phyloP scores from a whole-genome alignment of 2,329 filamentous ascomycete species.

The Talaromyces sp. region DNA sequence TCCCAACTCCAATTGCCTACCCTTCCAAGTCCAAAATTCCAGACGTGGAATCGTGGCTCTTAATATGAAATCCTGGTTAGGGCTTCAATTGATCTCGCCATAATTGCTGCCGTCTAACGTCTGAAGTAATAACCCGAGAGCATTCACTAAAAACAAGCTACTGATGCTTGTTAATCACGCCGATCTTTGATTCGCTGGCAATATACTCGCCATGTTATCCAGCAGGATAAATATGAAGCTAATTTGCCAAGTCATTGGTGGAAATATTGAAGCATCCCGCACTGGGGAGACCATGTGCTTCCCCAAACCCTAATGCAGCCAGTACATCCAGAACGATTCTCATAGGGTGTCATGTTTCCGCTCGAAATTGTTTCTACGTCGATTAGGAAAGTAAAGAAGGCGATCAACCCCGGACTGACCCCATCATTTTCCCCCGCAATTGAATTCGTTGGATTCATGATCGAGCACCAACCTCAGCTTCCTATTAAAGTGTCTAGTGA shows the following conservation, averaged over 20 bases:
- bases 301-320: background rate
- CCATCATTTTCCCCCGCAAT: slow-evolving; percentile 16
- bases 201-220: background rate
- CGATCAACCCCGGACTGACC: slow-evolving; percentile 12
- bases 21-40: background rate
- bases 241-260: slow-evolving; percentile 21
- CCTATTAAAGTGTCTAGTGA: background rate
- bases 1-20: background rate
- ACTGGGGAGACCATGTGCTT: background rate
- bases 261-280: slow-evolving; percentile 17
- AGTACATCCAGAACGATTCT: background rate
- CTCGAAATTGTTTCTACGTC: background rate
- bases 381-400: slow-evolving; percentile 5
- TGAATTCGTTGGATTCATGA: background rate
- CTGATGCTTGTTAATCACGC: background rate
- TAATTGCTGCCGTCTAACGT: background rate
- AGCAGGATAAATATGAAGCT: background rate
- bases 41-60: background rate
- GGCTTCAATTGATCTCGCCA: background rate
- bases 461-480: background rate
- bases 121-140: background rate
- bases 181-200: background rate
- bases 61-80: background rate
- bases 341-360: background rate
- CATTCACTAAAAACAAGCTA: background rate